Percentiles rank a stretch among this genome's conserved stretches.
Conservation (phyloP, 192 early-diverging fungal species). For the Linnemannia schmuckeri region DNA sequence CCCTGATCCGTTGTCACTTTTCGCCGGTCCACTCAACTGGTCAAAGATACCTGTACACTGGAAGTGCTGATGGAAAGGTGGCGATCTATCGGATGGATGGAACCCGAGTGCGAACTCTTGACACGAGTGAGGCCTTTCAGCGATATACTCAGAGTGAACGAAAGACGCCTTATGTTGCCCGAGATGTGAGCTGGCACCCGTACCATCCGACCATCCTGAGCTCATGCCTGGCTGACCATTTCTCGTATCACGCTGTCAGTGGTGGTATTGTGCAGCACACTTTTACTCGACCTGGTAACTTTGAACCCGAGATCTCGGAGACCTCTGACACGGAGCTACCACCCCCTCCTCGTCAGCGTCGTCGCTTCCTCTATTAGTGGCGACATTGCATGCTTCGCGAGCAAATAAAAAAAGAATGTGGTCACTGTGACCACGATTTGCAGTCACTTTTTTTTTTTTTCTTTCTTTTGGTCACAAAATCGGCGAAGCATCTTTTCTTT, state of each 20-base stretch:
- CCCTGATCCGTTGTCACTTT: conserved; percentile 80
- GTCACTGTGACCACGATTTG: neutral
- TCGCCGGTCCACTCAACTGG: conserved; percentile 68
- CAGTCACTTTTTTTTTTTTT: neutral
- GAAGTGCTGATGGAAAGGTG: conserved; percentile 71
- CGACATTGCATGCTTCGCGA: neutral
- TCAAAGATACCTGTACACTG: conserved; percentile 75
- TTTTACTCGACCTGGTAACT: conserved; percentile 5
- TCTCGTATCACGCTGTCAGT: neutral
- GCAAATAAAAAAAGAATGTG: neutral
- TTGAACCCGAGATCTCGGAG: conserved; percentile 15
- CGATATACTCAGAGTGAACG: neutral
- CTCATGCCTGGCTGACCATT: conserved; percentile 30
- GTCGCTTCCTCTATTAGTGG: neutral
- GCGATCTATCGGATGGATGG: conserved; percentile 62
- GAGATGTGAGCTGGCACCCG: conserved; percentile 73
- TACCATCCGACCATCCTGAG: conserved; percentile 59
- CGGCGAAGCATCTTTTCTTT: neutral
- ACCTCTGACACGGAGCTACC: neutral
- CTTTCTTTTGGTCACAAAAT: neutral
- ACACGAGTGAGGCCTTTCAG: conserved; percentile 33
- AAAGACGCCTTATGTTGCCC: conserved; percentile 21
- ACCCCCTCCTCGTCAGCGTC: conserved; percentile 17
- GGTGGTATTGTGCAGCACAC: conserved; percentile 41
- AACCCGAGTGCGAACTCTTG: conserved; percentile 40